Conservation (phyloP, 106 monocot genomes). For the Dendrobium officinale region DNA sequence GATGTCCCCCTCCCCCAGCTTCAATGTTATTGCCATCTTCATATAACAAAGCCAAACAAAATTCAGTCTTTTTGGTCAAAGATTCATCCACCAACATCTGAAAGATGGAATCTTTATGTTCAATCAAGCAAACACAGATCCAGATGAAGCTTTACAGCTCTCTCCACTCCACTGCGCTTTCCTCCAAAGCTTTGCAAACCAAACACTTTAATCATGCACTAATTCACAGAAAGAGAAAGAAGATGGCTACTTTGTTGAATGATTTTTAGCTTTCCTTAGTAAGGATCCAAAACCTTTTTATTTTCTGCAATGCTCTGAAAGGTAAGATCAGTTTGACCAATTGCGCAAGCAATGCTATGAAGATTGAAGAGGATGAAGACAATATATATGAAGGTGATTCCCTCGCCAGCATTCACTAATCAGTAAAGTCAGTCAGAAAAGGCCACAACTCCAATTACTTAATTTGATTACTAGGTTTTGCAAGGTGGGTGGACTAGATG, state of each 20-base stretch:
- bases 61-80: conserved; percentile 3
- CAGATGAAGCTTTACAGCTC: conserved; percentile 9
- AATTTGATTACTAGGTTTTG: background rate
- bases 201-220: background rate
- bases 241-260: conserved; percentile 2
- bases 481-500: background rate
- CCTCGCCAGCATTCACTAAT: background rate
- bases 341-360: too few species aligned
- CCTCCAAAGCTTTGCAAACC: background rate
- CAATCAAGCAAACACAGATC: background rate
- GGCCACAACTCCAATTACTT: background rate
- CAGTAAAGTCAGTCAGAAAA: too few species aligned
- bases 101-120: background rate
- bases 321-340: too few species aligned
- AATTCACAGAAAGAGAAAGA: conserved; percentile 2
- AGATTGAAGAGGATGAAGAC: too few species aligned
- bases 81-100: conserved; percentile 3
- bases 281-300: background rate
- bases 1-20: background rate
- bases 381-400: conserved; percentile 1
- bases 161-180: conserved; percentile 4
- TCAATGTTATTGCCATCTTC: background rate
- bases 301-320: too few species aligned
- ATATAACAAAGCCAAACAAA: too few species aligned
- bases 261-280: background rate